phyloP scores from a whole-genome alignment of 805 yeast genomes.

The Cyberlindnera americana region DNA sequence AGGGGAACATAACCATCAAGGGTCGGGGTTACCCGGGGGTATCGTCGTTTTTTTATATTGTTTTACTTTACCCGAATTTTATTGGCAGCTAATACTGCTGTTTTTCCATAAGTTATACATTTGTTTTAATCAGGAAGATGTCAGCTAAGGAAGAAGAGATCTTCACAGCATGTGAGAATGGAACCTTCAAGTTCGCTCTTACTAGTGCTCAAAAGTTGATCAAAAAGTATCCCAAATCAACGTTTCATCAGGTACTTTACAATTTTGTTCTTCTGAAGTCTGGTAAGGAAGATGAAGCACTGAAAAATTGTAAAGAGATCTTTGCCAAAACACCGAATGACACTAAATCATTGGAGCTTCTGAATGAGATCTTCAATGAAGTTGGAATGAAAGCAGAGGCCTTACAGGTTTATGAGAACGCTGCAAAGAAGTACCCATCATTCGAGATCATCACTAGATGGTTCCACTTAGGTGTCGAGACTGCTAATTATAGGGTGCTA shows the following conservation, averaged over 20 bases:
- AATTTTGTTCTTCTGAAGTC: slow-evolving; percentile 30
- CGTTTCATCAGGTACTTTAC: slow-evolving; percentile 42
- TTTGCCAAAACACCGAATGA: slow-evolving; percentile 47
- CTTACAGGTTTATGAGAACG: slow-evolving; percentile 50
- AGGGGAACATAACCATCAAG: neutral
- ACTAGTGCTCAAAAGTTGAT: slow-evolving; percentile 45
- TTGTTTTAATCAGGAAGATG: no score
- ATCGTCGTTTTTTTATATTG: no score
- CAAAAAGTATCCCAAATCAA: slow-evolving; percentile 52
- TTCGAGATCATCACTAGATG: slow-evolving; percentile 47
- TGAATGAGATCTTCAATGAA: slow-evolving; percentile 42
- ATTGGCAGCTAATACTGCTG: no score
- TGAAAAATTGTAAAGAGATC: slow-evolving; percentile 22
- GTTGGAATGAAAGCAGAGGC: slow-evolving; percentile 40
- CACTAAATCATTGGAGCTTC: slow-evolving; percentile 44
- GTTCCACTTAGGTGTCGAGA: slow-evolving; percentile 51
- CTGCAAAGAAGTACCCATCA: slow-evolving; percentile 54
- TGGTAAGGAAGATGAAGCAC: slow-evolving; percentile 31
- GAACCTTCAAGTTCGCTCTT: slow-evolving; percentile 52
- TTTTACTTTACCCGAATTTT: no score
- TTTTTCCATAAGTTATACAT: no score
- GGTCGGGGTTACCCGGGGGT: no score
- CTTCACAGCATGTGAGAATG: slow-evolving; percentile 45
- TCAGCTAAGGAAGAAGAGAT: slow-evolving; percentile 33
- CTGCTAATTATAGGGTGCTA: slow-evolving; percentile 45